Evolutionary conservation across 345 rosid species (phyloP).

Genomic region (Salix udensis): DNA sequence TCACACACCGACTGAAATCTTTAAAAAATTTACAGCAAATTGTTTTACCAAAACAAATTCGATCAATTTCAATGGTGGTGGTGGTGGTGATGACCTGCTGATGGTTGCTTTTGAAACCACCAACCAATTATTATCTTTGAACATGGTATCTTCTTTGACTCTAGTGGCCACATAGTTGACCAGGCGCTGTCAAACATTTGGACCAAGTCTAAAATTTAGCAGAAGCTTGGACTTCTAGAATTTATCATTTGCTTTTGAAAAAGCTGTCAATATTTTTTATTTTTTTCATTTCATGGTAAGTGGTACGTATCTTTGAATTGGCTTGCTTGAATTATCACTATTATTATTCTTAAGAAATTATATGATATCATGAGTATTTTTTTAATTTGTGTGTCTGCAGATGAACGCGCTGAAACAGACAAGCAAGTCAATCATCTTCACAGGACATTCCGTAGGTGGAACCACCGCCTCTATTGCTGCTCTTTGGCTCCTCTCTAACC

Average conservation of each 20-base stretch:
- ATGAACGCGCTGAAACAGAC: slow-evolving; percentile 25
- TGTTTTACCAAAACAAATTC: no score
- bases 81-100: no score
- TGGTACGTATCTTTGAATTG: no score
- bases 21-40: no score
- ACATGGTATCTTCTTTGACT: no score
- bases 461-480: slow-evolving; percentile 65
- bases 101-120: not conserved
- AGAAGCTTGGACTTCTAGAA: not conserved
- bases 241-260: not conserved
- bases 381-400: slow-evolving; percentile 25
- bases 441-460: slow-evolving; percentile 89
- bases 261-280: not conserved
- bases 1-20: no score
- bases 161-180: not conserved
- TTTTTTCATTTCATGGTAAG: no score
- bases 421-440: slow-evolving; percentile 50
- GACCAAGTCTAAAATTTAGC: not conserved
- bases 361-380: not conserved
- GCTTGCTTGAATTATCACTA: no score
- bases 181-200: not conserved
- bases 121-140: no score
- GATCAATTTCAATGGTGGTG: not conserved
- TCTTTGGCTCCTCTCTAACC: slow-evolving; percentile 67
- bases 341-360: not conserved